These are phyloP conservation scores for Byssoonygena ceratinophila DNA, from an alignment of 2,329 filamentous ascomycete genomes.

Conservation along the genomic window DNA sequence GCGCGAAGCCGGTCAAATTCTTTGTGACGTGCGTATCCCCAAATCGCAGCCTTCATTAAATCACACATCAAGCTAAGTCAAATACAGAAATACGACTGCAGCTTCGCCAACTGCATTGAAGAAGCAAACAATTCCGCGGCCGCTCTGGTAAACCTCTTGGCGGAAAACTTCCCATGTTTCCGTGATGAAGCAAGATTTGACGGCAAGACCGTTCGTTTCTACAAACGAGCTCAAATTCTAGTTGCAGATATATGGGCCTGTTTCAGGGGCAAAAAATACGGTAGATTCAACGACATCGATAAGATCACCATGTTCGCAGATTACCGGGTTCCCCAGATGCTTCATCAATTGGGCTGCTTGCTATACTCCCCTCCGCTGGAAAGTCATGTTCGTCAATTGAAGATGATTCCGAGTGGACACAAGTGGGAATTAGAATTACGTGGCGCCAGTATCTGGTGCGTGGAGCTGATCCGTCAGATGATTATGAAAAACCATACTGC, in stretches of 20 bases:
- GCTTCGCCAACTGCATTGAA: conserved; percentile 61
- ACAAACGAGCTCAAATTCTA: conserved; percentile 92
- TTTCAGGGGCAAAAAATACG: conserved; percentile 70
- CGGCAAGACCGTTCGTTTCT: conserved; percentile 63
- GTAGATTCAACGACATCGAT: conserved; percentile 79
- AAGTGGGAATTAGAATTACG: conserved; percentile 78
- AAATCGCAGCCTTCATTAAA: not conserved
- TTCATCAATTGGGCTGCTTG: conserved; percentile 71
- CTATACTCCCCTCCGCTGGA: conserved; percentile 74
- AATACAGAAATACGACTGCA: conserved; percentile 60
- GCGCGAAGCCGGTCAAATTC: conserved; percentile 67
- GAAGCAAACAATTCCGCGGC: conserved; percentile 71
- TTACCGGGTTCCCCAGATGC: conserved; percentile 90
- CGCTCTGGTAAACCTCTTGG: conserved; percentile 72
- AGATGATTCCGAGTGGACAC: conserved; percentile 59
- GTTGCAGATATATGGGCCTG: conserved; percentile 96
- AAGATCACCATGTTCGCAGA: conserved; percentile 99
- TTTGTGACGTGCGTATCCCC: conserved; percentile 55
- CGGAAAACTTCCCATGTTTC: conserved; percentile 74
- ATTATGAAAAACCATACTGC: conserved; percentile 65
- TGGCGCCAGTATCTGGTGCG: conserved; percentile 91
- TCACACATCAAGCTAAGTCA: not conserved
- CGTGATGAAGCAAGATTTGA: conserved; percentile 69
- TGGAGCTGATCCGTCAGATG: conserved; percentile 75
- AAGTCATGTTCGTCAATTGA: conserved; percentile 53